phyloP scores from a whole-genome alignment of 495 filamentous ascomycete species.

The Hypoxylon cercidicola region DNA sequence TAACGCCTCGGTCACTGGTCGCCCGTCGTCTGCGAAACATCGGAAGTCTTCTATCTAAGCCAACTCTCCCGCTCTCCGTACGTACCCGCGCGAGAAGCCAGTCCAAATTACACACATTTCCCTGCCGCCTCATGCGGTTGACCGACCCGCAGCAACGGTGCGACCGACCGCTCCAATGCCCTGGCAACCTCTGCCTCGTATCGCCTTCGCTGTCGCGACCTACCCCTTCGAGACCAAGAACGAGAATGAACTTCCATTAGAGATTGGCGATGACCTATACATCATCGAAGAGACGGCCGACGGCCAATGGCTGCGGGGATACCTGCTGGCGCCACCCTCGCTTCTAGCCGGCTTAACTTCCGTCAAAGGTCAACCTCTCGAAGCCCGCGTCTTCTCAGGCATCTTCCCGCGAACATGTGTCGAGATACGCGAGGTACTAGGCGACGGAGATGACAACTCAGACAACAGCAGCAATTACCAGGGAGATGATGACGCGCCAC shows the following conservation, averaged over 20 bases:
- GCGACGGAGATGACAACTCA: slow-evolving; percentile 64
- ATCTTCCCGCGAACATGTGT: slow-evolving; percentile 96
- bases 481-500: slow-evolving; percentile 40
- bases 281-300: slow-evolving; percentile 93
- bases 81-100: slow-evolving; percentile 33
- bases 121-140: slow-evolving; percentile 47
- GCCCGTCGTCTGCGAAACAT: slow-evolving; percentile 10
- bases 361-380: slow-evolving; percentile 90
- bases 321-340: slow-evolving; percentile 92
- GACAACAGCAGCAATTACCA: slow-evolving; percentile 51
- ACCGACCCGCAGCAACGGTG: slow-evolving; percentile 46
- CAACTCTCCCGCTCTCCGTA: slow-evolving; percentile 22
- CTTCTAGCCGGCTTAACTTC: slow-evolving; percentile 91
- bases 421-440: slow-evolving; percentile 77
- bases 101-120: slow-evolving; percentile 16
- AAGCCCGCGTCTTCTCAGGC: slow-evolving; percentile 94
- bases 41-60: slow-evolving; percentile 7
- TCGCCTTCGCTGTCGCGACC: slow-evolving; percentile 95
- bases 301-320: slow-evolving; percentile 92
- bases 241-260: slow-evolving; percentile 92
- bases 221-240: slow-evolving; percentile 89
- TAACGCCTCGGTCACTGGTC: slow-evolving; percentile 11
- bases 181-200: slow-evolving; percentile 95
- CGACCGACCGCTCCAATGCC: slow-evolving; percentile 70
- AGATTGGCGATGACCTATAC: slow-evolving; percentile 97